These are phyloP conservation scores for Dendrobium nobile DNA, from an alignment of 106 monocot species.

Conservation along the genomic window DNA sequence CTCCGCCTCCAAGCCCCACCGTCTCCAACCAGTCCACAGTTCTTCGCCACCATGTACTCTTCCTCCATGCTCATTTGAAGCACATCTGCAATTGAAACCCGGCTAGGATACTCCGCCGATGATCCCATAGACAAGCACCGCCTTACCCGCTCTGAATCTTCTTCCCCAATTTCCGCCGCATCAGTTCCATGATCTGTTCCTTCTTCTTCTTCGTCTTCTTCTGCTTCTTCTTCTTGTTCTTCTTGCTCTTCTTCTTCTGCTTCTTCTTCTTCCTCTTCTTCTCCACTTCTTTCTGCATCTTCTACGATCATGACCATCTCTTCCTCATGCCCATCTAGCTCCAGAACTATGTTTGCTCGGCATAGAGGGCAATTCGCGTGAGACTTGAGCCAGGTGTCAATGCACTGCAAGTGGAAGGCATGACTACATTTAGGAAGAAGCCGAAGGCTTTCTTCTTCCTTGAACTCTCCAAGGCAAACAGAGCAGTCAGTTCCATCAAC, in stretches of 20 bases:
- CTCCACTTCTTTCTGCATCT: background rate
- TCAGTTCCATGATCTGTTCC: background rate
- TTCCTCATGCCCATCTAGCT: background rate
- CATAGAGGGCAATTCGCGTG: constrained; percentile 90
- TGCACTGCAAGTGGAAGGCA: constrained; percentile 71
- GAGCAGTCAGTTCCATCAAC: constrained; percentile 66
- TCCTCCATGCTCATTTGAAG: constrained; percentile 28
- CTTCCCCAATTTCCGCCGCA: background rate
- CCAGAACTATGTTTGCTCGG: constrained; percentile 42
- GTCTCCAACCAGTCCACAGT: constrained; percentile 2
- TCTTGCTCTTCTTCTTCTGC: background rate
- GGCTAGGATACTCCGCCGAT: background rate
- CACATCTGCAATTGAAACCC: constrained; percentile 29
- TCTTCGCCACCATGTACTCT: constrained; percentile 19
- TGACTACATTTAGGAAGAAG: constrained; percentile 78
- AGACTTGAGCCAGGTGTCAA: constrained; percentile 76
- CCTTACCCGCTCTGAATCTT: background rate
- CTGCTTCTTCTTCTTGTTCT: background rate
- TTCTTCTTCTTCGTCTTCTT: background rate
- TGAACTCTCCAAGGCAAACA: constrained; percentile 78
- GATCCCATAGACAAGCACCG: constrained; percentile 24
- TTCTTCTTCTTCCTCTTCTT: background rate
- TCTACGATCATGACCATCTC: constrained; percentile 6
- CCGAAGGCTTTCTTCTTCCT: constrained; percentile 63
- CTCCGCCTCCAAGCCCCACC: background rate